Evolutionary conservation across 352 stramenopile genomes (phyloP).

Genomic region (Globisporangium nunn): DNA sequence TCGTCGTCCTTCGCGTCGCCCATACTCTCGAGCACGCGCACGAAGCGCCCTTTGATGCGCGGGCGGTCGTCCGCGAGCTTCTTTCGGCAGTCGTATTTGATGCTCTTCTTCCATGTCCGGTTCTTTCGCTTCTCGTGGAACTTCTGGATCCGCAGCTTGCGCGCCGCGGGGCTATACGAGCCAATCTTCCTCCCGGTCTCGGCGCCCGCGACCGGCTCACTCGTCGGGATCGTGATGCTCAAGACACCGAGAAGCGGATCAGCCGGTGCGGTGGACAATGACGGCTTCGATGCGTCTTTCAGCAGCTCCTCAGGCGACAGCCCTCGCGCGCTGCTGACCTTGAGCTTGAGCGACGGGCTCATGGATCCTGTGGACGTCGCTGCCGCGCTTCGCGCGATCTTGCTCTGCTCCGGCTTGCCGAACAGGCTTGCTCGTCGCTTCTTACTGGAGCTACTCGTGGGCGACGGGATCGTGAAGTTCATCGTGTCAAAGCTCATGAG

Average conservation of each 20-base stretch:
- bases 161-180: constrained; percentile 92
- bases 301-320: constrained; percentile 25
- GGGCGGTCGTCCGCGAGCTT: constrained; percentile 95
- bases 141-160: constrained; percentile 91
- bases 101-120: constrained; percentile 97
- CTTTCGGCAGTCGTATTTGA: constrained; percentile 99
- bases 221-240: constrained; percentile 25
- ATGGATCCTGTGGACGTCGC: constrained; percentile 15
- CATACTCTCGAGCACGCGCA: constrained; percentile 70
- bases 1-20: constrained; percentile 37
- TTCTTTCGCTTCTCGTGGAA: constrained; percentile 97
- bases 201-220: constrained; percentile 1
- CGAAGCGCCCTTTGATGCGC: constrained; percentile 91
- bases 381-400: constrained; percentile 4
- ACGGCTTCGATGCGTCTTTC: constrained; percentile 18
- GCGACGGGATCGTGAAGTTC: constrained; percentile 75
- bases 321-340: constrained; percentile 19
- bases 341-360: constrained; percentile 28
- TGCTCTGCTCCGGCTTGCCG: constrained; percentile 15
- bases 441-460: constrained; percentile 50
- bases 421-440: constrained; percentile 34
- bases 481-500: constrained; percentile 88
- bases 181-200: constrained; percentile 77
- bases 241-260: constrained; percentile 41
- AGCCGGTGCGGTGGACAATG: constrained; percentile 22